These are phyloP conservation scores for Usnea hakonensis DNA, from an alignment of 495 filamentous ascomycete genomes.

Conservation along the genomic window DNA sequence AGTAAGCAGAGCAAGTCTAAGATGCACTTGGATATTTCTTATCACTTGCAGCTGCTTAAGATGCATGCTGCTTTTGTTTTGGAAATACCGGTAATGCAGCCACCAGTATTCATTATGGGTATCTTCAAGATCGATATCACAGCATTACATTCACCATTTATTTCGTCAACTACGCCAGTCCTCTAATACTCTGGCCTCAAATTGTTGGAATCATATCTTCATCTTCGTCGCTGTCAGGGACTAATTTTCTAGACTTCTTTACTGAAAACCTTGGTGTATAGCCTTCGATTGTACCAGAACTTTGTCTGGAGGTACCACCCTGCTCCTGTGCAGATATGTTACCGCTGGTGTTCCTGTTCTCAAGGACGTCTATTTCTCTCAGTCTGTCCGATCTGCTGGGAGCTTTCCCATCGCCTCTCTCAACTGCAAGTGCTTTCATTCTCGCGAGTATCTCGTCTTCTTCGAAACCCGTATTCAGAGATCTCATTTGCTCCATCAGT, in stretches of 20 bases:
- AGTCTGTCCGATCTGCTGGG: slow-evolving; percentile 28
- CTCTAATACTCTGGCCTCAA: no score
- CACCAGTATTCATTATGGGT: slow-evolving; percentile 1
- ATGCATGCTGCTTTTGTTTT: not conserved
- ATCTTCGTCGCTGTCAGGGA: slow-evolving; percentile 19
- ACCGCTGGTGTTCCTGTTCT: slow-evolving; percentile 33
- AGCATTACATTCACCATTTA: not conserved
- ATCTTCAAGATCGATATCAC: not conserved
- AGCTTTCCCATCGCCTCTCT: slow-evolving; percentile 38
- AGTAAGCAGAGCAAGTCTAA: not conserved
- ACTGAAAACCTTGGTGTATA: slow-evolving; percentile 2
- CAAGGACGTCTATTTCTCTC: slow-evolving; percentile 35
- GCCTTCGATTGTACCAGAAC: slow-evolving; percentile 14
- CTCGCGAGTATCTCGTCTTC: slow-evolving; percentile 19
- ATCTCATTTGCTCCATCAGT: slow-evolving; percentile 28
- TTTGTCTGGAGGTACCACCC: not conserved
- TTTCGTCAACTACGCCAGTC: not conserved
- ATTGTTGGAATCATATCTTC: slow-evolving; percentile 35
- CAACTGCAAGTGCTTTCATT: slow-evolving; percentile 38
- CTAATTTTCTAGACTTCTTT: slow-evolving; percentile 7
- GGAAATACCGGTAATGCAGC: not conserved
- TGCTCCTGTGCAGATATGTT: slow-evolving; percentile 22
- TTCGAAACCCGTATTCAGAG: slow-evolving; percentile 24
- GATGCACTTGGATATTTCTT: not conserved
- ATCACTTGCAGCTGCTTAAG: not conserved